phyloP scores from a whole-genome alignment of 192 early-diverging fungal species.

The Coemansia sp. region DNA sequence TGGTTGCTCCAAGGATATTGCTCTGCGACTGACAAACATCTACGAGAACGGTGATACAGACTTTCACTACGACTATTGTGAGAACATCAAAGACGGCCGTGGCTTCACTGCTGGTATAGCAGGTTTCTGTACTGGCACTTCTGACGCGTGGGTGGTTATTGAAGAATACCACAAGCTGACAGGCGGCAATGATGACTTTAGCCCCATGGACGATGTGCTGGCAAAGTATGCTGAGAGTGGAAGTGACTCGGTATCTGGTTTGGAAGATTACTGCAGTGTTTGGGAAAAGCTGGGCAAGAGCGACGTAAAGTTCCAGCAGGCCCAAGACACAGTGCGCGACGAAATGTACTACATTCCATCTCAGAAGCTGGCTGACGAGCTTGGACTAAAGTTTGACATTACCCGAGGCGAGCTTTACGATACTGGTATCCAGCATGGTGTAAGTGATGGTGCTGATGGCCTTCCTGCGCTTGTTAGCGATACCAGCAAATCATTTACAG shows the following conservation, averaged over 20 bases:
- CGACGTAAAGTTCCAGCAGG: conserved; percentile 42
- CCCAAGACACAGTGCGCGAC: conserved; percentile 43
- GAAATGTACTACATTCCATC: conserved; percentile 45
- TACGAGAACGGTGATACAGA: conserved; percentile 38
- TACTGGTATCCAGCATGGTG: conserved; percentile 48
- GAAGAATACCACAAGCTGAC: conserved; percentile 40
- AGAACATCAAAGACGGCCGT: conserved; percentile 35
- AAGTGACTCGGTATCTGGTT: conserved; percentile 32
- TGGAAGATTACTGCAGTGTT: conserved; percentile 51
- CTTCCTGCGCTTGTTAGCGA: conserved; percentile 27
- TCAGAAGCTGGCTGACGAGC: conserved; percentile 25
- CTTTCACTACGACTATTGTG: conserved; percentile 45
- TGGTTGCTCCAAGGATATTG: conserved; percentile 32
- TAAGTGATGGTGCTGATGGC: conserved; percentile 39
- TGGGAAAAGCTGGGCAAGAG: conserved; percentile 45
- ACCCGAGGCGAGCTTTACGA: conserved; percentile 56
- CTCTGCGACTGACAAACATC: conserved; percentile 31
- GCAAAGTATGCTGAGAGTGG: conserved; percentile 18
- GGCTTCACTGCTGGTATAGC: conserved; percentile 41
- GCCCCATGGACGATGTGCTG: conserved; percentile 20
- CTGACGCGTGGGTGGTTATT: conserved; percentile 55
- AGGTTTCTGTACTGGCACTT: conserved; percentile 50
- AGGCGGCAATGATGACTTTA: conserved; percentile 37
- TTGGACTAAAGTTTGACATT: conserved; percentile 37
- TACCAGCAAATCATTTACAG: conserved; percentile 22